Evolutionary conservation across 1,284 basidiomycete genomes (phyloP), one percentile per base, ranked within the genome.

Genomic region (Prillingera fragicola): DNA sequence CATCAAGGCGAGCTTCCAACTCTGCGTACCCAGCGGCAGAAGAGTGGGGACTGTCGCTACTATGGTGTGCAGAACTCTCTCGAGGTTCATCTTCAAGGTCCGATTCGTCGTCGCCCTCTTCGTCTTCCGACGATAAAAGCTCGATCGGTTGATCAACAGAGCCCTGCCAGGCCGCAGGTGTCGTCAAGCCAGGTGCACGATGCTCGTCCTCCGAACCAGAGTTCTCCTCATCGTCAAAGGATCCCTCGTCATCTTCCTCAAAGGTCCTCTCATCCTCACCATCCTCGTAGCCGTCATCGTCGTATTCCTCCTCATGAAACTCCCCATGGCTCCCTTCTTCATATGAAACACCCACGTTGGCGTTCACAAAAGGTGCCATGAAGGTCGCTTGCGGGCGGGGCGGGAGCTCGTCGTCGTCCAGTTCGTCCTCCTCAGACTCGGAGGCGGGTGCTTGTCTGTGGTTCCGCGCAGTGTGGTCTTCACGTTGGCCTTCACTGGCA

Each of bases 301-400:
- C 19, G 3, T 24, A 17, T 3, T 27, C 33, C 1, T 46, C 38
- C 3, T 33, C 43, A 8, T 17, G 28, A 14, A 22, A 27, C 7
- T 34, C 41, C 22, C 28, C 19, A 5, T 23, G 33, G 13, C n/a
- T 37, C 41, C 26, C 41, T 19, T 38, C 39, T 10, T 31, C 25
- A 14, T 22, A 10, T 28, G 27, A 28, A 28, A n/a, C 27, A 10
- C 15, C 15, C 15, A 10, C 27, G 27, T 10, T 28, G 27, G 27
- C 18, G 8, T 33, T 33, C 15, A 22, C 14, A 14, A 32, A 5
- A 21, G 22, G 32, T 9, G 17, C 15, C 7, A 14, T 26, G 24
- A 42, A 35, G 7, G 25, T 13, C 27, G 27, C 27, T n/a, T 10
- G 10, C 15, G 27, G 10, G 10, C 27, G 27, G 27, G 27, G 10